Conservation (phyloP, 2,329 filamentous ascomycete species). For the Hypoxylon sp. region DNA sequence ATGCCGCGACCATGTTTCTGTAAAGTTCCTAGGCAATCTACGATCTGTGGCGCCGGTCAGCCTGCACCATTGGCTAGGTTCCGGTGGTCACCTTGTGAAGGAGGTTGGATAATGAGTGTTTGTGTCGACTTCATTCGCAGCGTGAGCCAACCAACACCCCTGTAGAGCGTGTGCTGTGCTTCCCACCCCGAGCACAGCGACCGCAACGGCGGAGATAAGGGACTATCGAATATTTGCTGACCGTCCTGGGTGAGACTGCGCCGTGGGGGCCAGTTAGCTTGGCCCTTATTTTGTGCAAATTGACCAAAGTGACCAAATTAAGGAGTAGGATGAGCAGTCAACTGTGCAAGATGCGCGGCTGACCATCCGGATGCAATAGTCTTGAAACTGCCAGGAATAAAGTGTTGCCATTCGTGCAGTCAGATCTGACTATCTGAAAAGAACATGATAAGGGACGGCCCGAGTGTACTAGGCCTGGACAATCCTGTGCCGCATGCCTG, state of each 20-base stretch:
- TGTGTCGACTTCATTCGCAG: slow-evolving; percentile 12
- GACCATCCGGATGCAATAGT: slow-evolving; percentile 32
- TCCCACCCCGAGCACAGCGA: slow-evolving; percentile 30
- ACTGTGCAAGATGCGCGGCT: slow-evolving; percentile 36
- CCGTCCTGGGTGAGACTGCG: slow-evolving; percentile 27
- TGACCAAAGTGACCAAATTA: slow-evolving; percentile 17
- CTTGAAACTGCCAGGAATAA: slow-evolving; percentile 32
- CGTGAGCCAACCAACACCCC: slow-evolving; percentile 27
- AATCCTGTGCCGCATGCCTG: slow-evolving; percentile 34
- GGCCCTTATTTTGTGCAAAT: slow-evolving; percentile 10
- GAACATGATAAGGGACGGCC: slow-evolving; percentile 43
- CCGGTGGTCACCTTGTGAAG: slow-evolving; percentile 32
- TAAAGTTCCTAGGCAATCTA: slow-evolving; percentile 23
- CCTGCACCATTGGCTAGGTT: slow-evolving; percentile 34
- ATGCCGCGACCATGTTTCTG: slow-evolving; percentile 22
- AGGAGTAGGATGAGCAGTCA: slow-evolving; percentile 26
- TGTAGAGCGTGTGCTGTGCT: slow-evolving; percentile 32
- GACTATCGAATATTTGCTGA: slow-evolving; percentile 24
- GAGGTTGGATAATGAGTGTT: slow-evolving; percentile 19
- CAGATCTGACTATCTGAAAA: slow-evolving; percentile 38
- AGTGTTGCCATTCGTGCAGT: slow-evolving; percentile 37
- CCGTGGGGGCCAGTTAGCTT: slow-evolving; percentile 29
- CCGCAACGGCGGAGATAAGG: slow-evolving; percentile 33
- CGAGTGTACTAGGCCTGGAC: slow-evolving; percentile 33
- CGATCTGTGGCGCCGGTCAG: slow-evolving; percentile 37